Evolutionary conservation across 768 basidiomycete genomes (phyloP), one percentile per base, ranked within the genome.

Genomic region (Podaxis rugospora): DNA sequence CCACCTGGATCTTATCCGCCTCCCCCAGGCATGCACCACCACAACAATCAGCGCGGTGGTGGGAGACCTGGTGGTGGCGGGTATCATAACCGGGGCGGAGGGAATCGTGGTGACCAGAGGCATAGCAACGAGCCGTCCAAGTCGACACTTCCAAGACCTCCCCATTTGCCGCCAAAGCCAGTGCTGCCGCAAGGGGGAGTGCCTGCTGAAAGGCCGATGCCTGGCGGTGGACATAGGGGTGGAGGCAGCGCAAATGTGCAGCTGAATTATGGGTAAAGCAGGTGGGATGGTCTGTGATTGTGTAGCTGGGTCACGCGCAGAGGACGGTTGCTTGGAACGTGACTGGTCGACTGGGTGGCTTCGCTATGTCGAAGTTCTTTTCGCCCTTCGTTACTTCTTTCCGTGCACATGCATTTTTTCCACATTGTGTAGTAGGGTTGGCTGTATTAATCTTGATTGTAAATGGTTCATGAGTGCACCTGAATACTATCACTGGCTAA

Each of bases 241-340:
- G 57, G 62, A 11, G 61, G 61, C 6, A 52, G 65, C 16, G 53
- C 52, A 3, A 51, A 59, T 52, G 62, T 57, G 5, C 55, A 54
- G 28, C 51, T 72, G 57, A 72, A 70, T 59, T 72, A 72, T 63
- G 71, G 69, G 13, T 72, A 59, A 42, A n/a, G 3, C 3, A 25
- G n/a, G 9, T 18, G 11, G 9, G 23, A 13, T 5, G 7, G 40
- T 27, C n/a, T 23, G 23, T 37, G 7, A 2, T 23, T 32, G 28
- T 32, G 28, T 32, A 32, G 28, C 28, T 32, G 28, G 28, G 28
- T 7, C 28, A 32, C 7, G 28, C 28, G 7, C 2, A 32, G 28
- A 27, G 28, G 28, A 32, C 7, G 28, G 28, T 6, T 32, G 28
- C 7, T 32, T 32, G 28, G 28, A 32, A 32, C 7, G 32, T 7